Percentiles rank a stretch among this genome's conserved stretches.
Conservation (phyloP, 169 alveolate genomes). For the Ichthyophthirius multifiliis region DNA sequence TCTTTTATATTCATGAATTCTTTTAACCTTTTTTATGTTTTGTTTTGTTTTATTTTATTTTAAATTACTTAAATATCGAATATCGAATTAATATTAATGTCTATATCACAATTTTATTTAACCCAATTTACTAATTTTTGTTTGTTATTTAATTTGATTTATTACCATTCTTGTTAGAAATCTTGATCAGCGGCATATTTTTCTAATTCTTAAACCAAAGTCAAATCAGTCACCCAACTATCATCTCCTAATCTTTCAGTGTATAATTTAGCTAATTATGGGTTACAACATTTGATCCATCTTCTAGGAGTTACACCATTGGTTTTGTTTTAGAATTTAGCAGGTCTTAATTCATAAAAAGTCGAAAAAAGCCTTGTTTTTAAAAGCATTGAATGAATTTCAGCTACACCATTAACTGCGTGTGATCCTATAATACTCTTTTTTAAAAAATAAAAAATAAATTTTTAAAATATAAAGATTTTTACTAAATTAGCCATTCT, state of each 20-base stretch:
- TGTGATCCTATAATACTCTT: slow-evolving; percentile 78
- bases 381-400: slow-evolving; percentile 89
- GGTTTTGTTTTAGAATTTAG: slow-evolving; percentile 89
- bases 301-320: slow-evolving; percentile 95
- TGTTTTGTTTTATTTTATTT: no score
- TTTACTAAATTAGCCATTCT: slow-evolving; percentile 91
- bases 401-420: slow-evolving; percentile 95
- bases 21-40: slow-evolving; percentile 75
- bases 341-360: slow-evolving; percentile 83
- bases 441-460: background rate
- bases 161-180: slow-evolving; percentile 79
- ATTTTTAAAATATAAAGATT: background rate
- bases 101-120: slow-evolving; percentile 67
- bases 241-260: slow-evolving; percentile 85
- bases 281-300: slow-evolving; percentile 83
- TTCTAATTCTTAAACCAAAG: slow-evolving; percentile 68
- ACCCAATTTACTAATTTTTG: slow-evolving; percentile 81
- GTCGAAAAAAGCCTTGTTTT: slow-evolving; percentile 84
- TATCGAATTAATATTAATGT: slow-evolving; percentile 73
- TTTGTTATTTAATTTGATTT: slow-evolving; percentile 81
- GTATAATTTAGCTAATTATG: slow-evolving; percentile 85
- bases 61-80: slow-evolving; percentile 85
- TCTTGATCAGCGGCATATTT: slow-evolving; percentile 67
- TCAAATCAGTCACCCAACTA: slow-evolving; percentile 87
- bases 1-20: slow-evolving; percentile 95